Evolutionary conservation across 179 eudicot genomes (phyloP).

Genomic region (Spinacia oleracea): DNA sequence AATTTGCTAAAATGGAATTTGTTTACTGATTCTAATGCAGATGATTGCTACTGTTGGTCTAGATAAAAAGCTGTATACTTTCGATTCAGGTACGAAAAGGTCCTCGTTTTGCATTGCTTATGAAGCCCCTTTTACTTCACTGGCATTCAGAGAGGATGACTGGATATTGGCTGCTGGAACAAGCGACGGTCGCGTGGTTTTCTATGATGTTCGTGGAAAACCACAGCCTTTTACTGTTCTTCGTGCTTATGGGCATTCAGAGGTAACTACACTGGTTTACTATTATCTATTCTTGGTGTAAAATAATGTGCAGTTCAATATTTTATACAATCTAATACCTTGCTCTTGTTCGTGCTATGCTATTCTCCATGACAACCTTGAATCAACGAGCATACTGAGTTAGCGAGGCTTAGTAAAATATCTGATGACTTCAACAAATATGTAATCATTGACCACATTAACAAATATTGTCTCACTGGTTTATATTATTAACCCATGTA

Average conservation of each 20-base stretch:
- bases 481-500: not conserved
- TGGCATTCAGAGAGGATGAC: constrained; percentile 89
- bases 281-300: not conserved
- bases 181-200: constrained; percentile 77
- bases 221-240: constrained; percentile 85
- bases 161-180: constrained; percentile 89
- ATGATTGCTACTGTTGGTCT: constrained; percentile 85
- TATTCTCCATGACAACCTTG: not conserved
- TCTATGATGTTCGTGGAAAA: constrained; percentile 91
- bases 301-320: not conserved
- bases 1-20: constrained; percentile 12
- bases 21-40: constrained; percentile 39
- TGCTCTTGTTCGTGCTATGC: not conserved
- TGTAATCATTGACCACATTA: not conserved
- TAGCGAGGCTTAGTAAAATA: not conserved
- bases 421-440: not conserved
- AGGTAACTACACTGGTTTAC: constrained; percentile 41
- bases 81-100: constrained; percentile 66
- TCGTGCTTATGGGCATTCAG: constrained; percentile 85
- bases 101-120: constrained; percentile 62
- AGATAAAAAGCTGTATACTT: constrained; percentile 86
- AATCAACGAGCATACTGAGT: not conserved
- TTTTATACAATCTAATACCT: not conserved
- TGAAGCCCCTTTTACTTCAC: constrained; percentile 87
- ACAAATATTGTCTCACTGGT: not conserved